Evolutionary conservation across 352 stramenopile species (phyloP).

Genomic region (Plasmopara muralis): DNA sequence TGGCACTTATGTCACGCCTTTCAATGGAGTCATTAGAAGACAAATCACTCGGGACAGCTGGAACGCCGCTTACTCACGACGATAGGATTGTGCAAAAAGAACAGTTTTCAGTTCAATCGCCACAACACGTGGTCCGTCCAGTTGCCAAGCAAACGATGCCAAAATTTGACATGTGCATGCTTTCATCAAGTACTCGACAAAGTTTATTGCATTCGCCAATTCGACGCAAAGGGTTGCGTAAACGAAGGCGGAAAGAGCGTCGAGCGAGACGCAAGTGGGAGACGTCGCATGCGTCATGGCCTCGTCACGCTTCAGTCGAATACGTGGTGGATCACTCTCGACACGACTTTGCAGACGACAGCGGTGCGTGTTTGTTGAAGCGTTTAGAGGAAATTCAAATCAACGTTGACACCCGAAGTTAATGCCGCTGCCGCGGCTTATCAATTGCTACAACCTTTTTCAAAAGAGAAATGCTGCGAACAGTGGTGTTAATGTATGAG

Average conservation of each 20-base stretch:
- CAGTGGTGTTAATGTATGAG: no score
- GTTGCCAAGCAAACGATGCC: conserved; percentile 23
- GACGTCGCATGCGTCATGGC: conserved; percentile 21
- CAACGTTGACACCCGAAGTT: neutral
- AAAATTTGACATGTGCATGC: conserved; percentile 59
- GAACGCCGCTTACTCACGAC: neutral
- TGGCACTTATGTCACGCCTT: conserved; percentile 45
- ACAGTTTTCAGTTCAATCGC: neutral
- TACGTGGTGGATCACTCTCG: conserved; percentile 37
- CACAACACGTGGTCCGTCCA: conserved; percentile 6
- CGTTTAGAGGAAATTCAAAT: conserved; percentile 16
- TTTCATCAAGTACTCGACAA: conserved; percentile 47
- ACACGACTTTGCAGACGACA: conserved; percentile 14
- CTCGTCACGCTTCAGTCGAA: conserved; percentile 29
- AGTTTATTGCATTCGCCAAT: conserved; percentile 48
- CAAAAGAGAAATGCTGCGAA: no score
- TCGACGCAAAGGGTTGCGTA: conserved; percentile 29
- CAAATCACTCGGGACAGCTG: neutral
- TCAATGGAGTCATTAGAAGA: conserved; percentile 17
- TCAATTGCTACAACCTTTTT: no score
- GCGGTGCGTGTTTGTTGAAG: conserved; percentile 26
- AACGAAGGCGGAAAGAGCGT: conserved; percentile 25
- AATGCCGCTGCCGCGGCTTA: no score
- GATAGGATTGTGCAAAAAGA: neutral
- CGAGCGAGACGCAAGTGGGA: conserved; percentile 32